Percentiles rank a stretch among this genome's conserved stretches.
Evolutionary conservation across 495 filamentous ascomycete species (phyloP).

Genomic region (Penicillium odoratum): DNA sequence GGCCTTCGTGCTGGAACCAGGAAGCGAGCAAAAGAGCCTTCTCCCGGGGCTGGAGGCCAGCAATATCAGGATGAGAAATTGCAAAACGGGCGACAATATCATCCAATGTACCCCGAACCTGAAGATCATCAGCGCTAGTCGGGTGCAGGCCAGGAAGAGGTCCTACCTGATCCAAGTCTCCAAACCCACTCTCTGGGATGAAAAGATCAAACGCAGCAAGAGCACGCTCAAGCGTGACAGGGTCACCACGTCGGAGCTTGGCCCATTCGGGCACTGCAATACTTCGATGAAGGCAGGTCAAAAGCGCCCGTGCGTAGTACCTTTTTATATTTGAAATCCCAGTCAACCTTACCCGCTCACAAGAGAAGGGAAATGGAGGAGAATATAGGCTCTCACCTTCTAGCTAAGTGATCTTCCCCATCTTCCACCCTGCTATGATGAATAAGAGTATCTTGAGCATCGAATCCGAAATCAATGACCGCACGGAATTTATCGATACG

Average conservation of each 20-base stretch:
- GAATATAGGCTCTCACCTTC: slow-evolving; percentile 55
- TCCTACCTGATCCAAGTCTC: slow-evolving; percentile 71
- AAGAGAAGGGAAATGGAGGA: not conserved
- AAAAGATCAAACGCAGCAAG: slow-evolving; percentile 87
- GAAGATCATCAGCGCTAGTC: slow-evolving; percentile 11
- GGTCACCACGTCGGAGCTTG: slow-evolving; percentile 50
- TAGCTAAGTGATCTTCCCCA: slow-evolving; percentile 76
- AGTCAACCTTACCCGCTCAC: slow-evolving; percentile 9
- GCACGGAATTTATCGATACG: slow-evolving; percentile 67
- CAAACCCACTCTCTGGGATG: slow-evolving; percentile 65
- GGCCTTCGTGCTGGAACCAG: slow-evolving; percentile 63
- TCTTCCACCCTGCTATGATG: slow-evolving; percentile 59
- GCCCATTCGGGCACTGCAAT: slow-evolving; percentile 77
- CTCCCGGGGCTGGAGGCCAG: slow-evolving; percentile 54
- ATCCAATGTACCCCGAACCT: slow-evolving; percentile 66
- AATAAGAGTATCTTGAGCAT: slow-evolving; percentile 83
- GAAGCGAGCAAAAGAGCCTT: slow-evolving; percentile 66
- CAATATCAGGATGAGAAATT: slow-evolving; percentile 47
- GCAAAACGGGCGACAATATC: slow-evolving; percentile 56
- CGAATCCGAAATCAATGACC: slow-evolving; percentile 73
- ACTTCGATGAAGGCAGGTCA: slow-evolving; percentile 78
- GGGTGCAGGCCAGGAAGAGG: not conserved
- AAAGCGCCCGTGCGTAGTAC: slow-evolving; percentile 69
- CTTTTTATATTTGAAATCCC: slow-evolving; percentile 38
- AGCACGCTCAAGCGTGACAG: slow-evolving; percentile 67